Conservation (phyloP, 257 asterid genomes). For the Gynochthodes officinalis region DNA sequence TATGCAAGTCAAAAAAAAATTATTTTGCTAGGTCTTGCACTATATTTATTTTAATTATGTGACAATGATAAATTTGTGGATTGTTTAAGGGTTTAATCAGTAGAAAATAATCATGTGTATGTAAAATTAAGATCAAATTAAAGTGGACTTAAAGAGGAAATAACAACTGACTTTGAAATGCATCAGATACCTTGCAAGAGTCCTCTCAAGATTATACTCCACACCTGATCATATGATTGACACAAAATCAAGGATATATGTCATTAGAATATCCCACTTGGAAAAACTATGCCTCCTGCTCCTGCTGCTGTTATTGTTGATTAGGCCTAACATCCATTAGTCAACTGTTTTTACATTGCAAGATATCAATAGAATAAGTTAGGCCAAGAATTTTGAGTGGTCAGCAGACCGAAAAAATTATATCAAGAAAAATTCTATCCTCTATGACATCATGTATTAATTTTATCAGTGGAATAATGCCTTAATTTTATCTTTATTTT, state of each 20-base stretch:
- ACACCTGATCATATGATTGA: background rate
- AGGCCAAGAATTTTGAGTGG: background rate
- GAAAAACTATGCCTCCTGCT: background rate
- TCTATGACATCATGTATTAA: background rate
- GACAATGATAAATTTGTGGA: background rate
- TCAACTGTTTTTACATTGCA: background rate
- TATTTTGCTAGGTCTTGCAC: background rate
- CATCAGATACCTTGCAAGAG: slow-evolving; percentile 19
- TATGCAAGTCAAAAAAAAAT: slow-evolving; percentile 33
- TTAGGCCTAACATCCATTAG: slow-evolving; percentile 2
- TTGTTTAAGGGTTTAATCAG: background rate
- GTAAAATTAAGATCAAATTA: background rate
- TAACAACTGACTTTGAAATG: slow-evolving; percentile 12
- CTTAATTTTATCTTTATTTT: no score
- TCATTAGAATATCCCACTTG: slow-evolving; percentile 11
- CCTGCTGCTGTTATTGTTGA: no score
- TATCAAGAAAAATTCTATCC: background rate
- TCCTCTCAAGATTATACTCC: slow-evolving; percentile 5
- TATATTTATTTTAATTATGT: background rate
- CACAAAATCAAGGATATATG: background rate
- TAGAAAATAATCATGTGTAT: background rate
- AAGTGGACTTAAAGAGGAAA: background rate
- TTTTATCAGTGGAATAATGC: background rate
- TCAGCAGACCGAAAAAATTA: background rate
- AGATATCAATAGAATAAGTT: slow-evolving; percentile 4